A percentile compares a stretch with the other conserved stretches of the same genome.
Evolutionary conservation across 768 basidiomycete genomes (phyloP).

Genomic region (Pleurotus giganteus): DNA sequence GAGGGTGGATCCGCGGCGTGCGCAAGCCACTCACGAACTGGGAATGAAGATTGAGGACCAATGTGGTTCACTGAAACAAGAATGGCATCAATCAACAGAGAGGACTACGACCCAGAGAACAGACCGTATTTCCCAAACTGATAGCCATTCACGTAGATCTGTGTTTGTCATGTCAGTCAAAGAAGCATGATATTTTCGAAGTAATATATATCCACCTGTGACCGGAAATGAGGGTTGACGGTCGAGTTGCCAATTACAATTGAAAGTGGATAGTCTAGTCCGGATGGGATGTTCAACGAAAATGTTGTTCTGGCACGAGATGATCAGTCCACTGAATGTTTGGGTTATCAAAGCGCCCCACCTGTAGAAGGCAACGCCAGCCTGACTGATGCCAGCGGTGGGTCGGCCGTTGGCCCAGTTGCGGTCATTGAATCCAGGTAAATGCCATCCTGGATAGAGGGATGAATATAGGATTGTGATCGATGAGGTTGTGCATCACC

Average conservation of each 20-base stretch:
- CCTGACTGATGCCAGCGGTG: conserved; percentile 35
- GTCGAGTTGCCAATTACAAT: conserved; percentile 44
- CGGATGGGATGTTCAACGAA: conserved; percentile 38
- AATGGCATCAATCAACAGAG: not conserved
- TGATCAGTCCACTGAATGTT: not conserved
- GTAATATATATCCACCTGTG: conserved; percentile 25
- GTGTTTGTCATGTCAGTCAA: not conserved
- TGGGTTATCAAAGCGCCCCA: conserved; percentile 11
- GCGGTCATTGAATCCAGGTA: conserved; percentile 52
- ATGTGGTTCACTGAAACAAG: conserved; percentile 34
- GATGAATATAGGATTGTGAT: conserved; percentile 2
- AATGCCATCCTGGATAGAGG: conserved; percentile 44
- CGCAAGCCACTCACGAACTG: conserved; percentile 34
- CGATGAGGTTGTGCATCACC: conserved; percentile 22
- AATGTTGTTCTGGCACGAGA: conserved; percentile 34
- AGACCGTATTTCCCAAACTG: conserved; percentile 44
- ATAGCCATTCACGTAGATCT: conserved; percentile 45
- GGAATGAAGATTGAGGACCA: conserved; percentile 40
- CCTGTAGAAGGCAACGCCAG: conserved; percentile 51
- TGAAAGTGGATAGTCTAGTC: conserved; percentile 48
- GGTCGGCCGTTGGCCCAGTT: conserved; percentile 42
- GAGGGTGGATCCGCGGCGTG: too few relatives aligned
- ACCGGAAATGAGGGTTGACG: conserved; percentile 40
- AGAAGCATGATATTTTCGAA: not conserved
- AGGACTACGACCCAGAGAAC: conserved; percentile 10